Conservation (phyloP, 495 filamentous ascomycete genomes). For the Lentithecium fluviatile region DNA sequence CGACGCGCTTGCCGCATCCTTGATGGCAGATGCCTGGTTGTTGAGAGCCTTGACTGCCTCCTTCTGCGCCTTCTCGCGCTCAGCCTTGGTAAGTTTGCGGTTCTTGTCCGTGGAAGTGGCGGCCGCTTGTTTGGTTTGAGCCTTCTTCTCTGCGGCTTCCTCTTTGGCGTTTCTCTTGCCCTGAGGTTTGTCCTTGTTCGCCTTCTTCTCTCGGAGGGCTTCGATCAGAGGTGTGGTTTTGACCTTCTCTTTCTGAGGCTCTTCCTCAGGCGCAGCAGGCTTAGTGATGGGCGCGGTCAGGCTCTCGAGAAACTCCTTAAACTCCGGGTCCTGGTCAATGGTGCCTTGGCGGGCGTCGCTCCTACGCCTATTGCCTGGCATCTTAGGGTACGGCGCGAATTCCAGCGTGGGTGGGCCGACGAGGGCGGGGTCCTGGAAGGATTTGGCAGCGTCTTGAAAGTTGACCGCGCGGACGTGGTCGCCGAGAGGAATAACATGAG, state of each 20-base stretch:
- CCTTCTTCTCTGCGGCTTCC: slow-evolving; percentile 56
- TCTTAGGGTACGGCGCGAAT: slow-evolving; percentile 76
- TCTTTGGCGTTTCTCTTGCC: slow-evolving; percentile 51
- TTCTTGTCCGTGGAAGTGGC: slow-evolving; percentile 46
- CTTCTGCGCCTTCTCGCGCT: slow-evolving; percentile 64
- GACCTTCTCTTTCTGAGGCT: slow-evolving; percentile 60
- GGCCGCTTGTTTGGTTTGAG: slow-evolving; percentile 36
- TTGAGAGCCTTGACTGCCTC: slow-evolving; percentile 80
- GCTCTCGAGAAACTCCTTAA: slow-evolving; percentile 85
- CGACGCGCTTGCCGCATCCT: slow-evolving; percentile 24
- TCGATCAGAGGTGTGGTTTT: slow-evolving; percentile 88
- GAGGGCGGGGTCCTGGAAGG: slow-evolving; percentile 63
- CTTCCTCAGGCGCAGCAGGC: slow-evolving; percentile 55
- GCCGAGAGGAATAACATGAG: slow-evolving; percentile 59
- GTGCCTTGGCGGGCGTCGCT: slow-evolving; percentile 85
- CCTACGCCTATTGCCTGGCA: slow-evolving; percentile 67
- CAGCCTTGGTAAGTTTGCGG: slow-evolving; percentile 50
- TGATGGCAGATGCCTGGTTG: slow-evolving; percentile 53
- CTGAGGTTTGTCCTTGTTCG: slow-evolving; percentile 70
- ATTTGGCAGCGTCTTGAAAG: slow-evolving; percentile 74
- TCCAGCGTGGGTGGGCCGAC: slow-evolving; percentile 75
- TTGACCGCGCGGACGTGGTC: slow-evolving; percentile 62
- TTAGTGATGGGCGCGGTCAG: slow-evolving; percentile 74
- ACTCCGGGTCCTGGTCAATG: slow-evolving; percentile 93
- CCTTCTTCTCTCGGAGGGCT: slow-evolving; percentile 85